A percentile compares a stretch with the other conserved stretches of the same genome.
Conservation (phyloP, 2,329 filamentous ascomycete species). For the Whalleya microplaca region DNA sequence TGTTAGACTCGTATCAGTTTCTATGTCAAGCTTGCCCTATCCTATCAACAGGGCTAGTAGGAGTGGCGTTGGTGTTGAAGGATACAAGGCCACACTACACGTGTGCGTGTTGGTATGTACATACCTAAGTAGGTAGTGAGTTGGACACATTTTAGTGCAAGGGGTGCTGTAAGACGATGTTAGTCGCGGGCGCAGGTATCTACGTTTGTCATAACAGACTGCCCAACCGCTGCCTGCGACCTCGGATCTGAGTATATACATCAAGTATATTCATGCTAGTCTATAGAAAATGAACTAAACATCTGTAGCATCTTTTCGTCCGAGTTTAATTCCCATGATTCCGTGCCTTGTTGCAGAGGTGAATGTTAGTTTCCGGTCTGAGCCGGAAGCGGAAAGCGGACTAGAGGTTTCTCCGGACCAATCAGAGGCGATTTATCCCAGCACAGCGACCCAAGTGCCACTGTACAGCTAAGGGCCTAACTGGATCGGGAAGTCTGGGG, state of each 20-base stretch:
- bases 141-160: constrained; percentile 6
- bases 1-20: background rate
- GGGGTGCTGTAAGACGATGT: constrained; percentile 8
- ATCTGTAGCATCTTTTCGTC: background rate
- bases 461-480: constrained; percentile 28
- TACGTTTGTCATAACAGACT: background rate
- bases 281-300: background rate
- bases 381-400: constrained; percentile 34
- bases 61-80: background rate
- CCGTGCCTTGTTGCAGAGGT: background rate
- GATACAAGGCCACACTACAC: constrained; percentile 1
- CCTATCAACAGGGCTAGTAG: background rate
- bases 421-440: constrained; percentile 17
- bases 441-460: constrained; percentile 17
- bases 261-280: background rate
- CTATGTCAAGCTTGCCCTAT: background rate
- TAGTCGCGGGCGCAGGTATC: background rate
- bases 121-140: constrained; percentile 3
- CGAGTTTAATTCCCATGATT: background rate
- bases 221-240: background rate
- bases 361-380: constrained; percentile 9
- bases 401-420: constrained; percentile 35
- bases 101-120: background rate
- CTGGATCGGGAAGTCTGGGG: constrained; percentile 35
- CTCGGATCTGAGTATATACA: background rate